Evolutionary conservation across 2,329 filamentous ascomycete genomes (phyloP).

Genomic region (Fusarium luffae): DNA sequence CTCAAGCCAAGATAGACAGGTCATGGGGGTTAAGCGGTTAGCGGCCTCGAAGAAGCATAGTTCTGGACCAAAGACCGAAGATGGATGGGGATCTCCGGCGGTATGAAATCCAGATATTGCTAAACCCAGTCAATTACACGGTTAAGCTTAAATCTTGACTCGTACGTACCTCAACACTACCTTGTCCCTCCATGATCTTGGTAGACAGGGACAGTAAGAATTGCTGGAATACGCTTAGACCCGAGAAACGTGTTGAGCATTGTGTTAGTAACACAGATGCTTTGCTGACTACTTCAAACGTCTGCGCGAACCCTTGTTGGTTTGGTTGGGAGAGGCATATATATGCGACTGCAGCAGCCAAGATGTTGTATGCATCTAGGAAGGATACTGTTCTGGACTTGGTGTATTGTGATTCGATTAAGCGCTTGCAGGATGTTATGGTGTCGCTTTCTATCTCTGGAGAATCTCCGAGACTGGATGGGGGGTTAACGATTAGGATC

Average conservation of each 20-base stretch:
- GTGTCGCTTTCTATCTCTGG: slow-evolving; percentile 3
- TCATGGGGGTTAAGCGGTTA: neutral
- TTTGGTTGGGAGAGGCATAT: neutral
- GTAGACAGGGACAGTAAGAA: slow-evolving; percentile 12
- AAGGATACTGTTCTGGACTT: slow-evolving; percentile 6
- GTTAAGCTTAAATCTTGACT: neutral
- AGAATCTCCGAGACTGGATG: neutral
- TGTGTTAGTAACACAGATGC: slow-evolving; percentile 16
- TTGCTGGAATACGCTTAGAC: slow-evolving; percentile 11
- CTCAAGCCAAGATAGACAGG: fast-evolving
- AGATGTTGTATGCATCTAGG: slow-evolving; percentile 21
- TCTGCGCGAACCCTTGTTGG: slow-evolving; percentile 13
- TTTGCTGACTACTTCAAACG: slow-evolving; percentile 24
- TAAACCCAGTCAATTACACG: neutral
- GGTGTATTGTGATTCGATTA: slow-evolving; percentile 13
- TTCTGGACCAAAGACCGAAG: slow-evolving; percentile 6
- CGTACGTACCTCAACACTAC: neutral
- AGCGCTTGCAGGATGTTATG: slow-evolving; percentile 2
- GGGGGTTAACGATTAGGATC: neutral
- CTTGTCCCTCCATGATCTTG: slow-evolving; percentile 10
- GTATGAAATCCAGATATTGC: neutral
- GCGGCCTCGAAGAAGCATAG: neutral
- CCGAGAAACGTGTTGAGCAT: slow-evolving; percentile 17
- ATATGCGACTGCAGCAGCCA: slow-evolving; percentile 16
- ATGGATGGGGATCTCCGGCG: slow-evolving; percentile 11